phyloP scores from a whole-genome alignment of 805 yeast species.

The Blastobotrys parvus region DNA sequence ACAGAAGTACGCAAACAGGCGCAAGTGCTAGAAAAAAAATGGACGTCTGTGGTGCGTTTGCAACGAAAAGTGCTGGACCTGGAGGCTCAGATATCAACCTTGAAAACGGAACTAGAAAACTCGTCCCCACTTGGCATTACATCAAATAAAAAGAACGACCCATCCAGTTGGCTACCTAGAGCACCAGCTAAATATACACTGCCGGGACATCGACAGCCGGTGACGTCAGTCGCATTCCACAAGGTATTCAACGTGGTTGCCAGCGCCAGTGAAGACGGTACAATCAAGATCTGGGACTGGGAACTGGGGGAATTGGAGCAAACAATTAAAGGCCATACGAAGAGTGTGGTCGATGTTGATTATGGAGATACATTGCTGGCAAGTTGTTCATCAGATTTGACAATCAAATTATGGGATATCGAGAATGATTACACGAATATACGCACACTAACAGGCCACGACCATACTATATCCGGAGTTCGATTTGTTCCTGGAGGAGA shows the following conservation, averaged over 20 bases:
- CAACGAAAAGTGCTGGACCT: slow-evolving; percentile 64
- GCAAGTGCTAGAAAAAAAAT: slow-evolving; percentile 58
- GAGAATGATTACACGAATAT: slow-evolving; percentile 40
- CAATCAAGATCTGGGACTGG: slow-evolving; percentile 64
- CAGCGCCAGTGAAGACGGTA: slow-evolving; percentile 66
- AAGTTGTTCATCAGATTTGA: slow-evolving; percentile 42
- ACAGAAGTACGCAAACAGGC: slow-evolving; percentile 21
- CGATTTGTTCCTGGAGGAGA: slow-evolving; percentile 43
- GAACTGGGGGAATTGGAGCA: slow-evolving; percentile 54
- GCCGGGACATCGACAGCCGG: slow-evolving; percentile 49
- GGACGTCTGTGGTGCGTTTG: slow-evolving; percentile 77
- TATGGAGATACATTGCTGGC: slow-evolving; percentile 48
- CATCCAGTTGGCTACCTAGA: slow-evolving; percentile 56
- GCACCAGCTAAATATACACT: slow-evolving; percentile 34
- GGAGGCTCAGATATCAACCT: slow-evolving; percentile 47
- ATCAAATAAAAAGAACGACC: slow-evolving; percentile 16
- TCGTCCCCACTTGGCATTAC: slow-evolving; percentile 28
- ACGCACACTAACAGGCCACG: slow-evolving; percentile 73
- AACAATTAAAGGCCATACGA: slow-evolving; percentile 67
- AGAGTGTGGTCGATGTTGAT: slow-evolving; percentile 49
- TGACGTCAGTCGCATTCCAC: slow-evolving; percentile 62
- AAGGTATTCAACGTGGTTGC: slow-evolving; percentile 61
- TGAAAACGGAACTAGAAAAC: slow-evolving; percentile 35
- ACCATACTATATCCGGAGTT: slow-evolving; percentile 69
- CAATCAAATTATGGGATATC: slow-evolving; percentile 67